A percentile compares a stretch with the other conserved stretches of the same genome.
Evolutionary conservation across 176 grass and related monocot genomes (phyloP).

Genomic region (Canna indica): DNA sequence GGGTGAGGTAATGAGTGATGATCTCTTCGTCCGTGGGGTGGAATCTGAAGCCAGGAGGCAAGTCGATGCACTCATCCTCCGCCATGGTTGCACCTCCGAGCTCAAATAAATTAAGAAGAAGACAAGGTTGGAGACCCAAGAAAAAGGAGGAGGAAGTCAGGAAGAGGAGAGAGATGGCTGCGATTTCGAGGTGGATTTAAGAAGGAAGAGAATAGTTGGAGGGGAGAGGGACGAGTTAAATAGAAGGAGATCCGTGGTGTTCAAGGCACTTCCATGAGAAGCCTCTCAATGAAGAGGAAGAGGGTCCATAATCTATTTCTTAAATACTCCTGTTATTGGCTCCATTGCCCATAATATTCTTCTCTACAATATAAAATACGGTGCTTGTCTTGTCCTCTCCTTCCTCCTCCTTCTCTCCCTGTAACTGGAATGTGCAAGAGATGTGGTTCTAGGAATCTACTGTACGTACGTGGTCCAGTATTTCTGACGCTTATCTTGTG

Average conservation of each 20-base stretch:
- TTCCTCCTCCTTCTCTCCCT: background rate
- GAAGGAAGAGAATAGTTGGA: slow-evolving; percentile 16
- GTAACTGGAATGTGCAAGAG: background rate
- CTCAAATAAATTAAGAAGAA: background rate
- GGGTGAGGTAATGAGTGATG: slow-evolving; percentile 77
- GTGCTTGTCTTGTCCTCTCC: slow-evolving; percentile 17
- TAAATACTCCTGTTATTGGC: slow-evolving; percentile 1
- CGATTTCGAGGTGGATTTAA: slow-evolving; percentile 19
- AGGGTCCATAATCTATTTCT: background rate
- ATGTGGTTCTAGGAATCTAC: slow-evolving; percentile 5
- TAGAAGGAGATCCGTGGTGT: slow-evolving; percentile 10
- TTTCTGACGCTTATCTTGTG: background rate
- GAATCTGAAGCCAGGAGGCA: slow-evolving; percentile 88
- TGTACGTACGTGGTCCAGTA: background rate
- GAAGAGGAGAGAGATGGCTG: background rate
- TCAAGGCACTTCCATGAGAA: slow-evolving; percentile 12
- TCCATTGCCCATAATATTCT: background rate
- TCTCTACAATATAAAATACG: background rate
- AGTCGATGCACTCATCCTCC: slow-evolving; percentile 27
- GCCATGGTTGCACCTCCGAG: background rate
- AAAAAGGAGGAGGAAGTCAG: background rate
- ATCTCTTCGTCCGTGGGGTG: slow-evolving; percentile 96
- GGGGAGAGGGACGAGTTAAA: background rate
- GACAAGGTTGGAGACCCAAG: background rate
- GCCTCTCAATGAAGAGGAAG: background rate